Percentiles rank a stretch among this genome's conserved stretches.
These are phyloP conservation scores for Penicillium cataractarum DNA, from an alignment of 495 filamentous ascomycete genomes.

Conservation along the genomic window DNA sequence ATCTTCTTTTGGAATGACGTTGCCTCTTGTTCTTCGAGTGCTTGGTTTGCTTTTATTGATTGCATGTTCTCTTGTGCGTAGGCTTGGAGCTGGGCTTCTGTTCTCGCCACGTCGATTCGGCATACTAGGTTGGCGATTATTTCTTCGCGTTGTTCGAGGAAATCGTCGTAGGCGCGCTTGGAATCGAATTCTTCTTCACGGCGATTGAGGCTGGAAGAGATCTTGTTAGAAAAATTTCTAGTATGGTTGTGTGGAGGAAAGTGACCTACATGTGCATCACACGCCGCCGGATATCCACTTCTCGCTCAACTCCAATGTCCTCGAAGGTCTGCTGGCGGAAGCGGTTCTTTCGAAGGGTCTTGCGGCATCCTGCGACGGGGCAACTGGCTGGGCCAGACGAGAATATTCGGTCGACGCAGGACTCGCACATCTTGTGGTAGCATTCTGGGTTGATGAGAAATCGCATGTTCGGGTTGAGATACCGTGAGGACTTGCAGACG, in stretches of 20 bases:
- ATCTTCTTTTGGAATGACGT: slow-evolving; percentile 58
- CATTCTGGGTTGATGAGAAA: slow-evolving; percentile 98
- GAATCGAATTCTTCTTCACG: slow-evolving; percentile 87
- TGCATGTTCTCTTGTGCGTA: slow-evolving; percentile 70
- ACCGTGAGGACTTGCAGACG: slow-evolving; percentile 92
- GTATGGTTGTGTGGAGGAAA: not conserved
- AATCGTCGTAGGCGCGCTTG: slow-evolving; percentile 84
- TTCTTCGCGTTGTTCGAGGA: slow-evolving; percentile 90
- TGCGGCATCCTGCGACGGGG: slow-evolving; percentile 82
- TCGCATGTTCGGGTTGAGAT: slow-evolving; percentile 89
- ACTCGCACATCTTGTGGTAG: slow-evolving; percentile 98
- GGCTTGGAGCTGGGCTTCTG: slow-evolving; percentile 67
- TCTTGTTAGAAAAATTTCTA: not conserved
- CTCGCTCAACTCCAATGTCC: slow-evolving; percentile 87
- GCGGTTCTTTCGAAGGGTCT: slow-evolving; percentile 78
- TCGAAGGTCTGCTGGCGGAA: slow-evolving; percentile 90
- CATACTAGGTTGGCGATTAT: slow-evolving; percentile 85
- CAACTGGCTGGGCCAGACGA: slow-evolving; percentile 86
- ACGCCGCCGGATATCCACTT: slow-evolving; percentile 86
- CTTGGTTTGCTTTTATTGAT: slow-evolving; percentile 59
- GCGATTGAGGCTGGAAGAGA: slow-evolving; percentile 68
- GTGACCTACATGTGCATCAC: slow-evolving; percentile 67
- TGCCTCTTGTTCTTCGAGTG: slow-evolving; percentile 56
- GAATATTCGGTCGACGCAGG: slow-evolving; percentile 94
- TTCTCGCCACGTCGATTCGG: slow-evolving; percentile 66